Evolutionary conservation across 345 rosid genomes (phyloP).

Genomic region (Salix viminalis): DNA sequence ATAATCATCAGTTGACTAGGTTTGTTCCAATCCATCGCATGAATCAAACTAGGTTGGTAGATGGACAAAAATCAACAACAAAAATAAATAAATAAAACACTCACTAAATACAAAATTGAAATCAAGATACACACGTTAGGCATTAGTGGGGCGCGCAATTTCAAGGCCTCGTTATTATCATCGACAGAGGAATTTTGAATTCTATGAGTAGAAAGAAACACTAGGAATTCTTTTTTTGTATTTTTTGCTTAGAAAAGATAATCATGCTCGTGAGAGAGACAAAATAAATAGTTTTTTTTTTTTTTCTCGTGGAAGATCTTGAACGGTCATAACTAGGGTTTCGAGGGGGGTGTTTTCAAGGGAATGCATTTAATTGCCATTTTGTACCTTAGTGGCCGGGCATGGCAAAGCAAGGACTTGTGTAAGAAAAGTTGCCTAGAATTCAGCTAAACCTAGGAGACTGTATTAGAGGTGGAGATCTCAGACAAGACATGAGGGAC

Average conservation of each 20-base stretch:
- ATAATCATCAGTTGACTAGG: background rate
- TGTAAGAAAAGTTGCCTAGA: background rate
- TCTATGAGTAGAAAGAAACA: too few species aligned
- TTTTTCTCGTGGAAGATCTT: conserved; percentile 5
- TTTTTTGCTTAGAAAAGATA: background rate
- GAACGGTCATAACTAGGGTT: conserved; percentile 15
- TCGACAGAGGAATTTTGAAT: too few species aligned
- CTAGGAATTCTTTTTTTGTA: background rate
- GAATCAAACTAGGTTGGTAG: background rate
- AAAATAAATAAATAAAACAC: too few species aligned
- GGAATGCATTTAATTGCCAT: background rate
- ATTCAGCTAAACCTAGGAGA: conserved; percentile 18
- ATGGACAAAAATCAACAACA: background rate
- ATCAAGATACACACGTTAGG: too few species aligned
- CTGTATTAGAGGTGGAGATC: background rate
- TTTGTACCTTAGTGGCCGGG: conserved; percentile 11
- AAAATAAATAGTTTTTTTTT: background rate
- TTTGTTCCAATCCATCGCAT: background rate
- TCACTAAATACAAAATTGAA: too few species aligned
- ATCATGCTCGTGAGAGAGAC: background rate
- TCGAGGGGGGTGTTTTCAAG: conserved; percentile 19
- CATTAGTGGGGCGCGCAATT: too few species aligned
- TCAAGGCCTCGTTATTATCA: too few species aligned
- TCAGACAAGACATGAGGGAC: background rate
- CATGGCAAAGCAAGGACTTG: background rate